Evolutionary conservation across 768 basidiomycete genomes (phyloP), one percentile per base, ranked within the genome.

Genomic region (Podaxis sp.): DNA sequence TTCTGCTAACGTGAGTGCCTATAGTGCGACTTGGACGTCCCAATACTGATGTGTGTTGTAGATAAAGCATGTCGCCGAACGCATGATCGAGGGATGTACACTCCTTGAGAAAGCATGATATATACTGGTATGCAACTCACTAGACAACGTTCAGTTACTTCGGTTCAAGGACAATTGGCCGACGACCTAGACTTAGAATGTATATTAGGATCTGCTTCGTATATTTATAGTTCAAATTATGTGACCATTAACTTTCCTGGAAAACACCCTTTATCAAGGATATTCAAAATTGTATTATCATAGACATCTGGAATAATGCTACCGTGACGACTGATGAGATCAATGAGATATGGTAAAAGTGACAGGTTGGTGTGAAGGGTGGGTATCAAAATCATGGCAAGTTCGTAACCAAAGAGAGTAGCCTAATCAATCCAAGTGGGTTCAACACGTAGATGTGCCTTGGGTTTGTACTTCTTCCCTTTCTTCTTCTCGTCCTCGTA

Each of bases 1-100:
- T 51, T 63, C 72, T 8, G 63, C 66, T 8, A 81, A 87, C 68
- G 89, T 90, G 65, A 11, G 76, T 69, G 54, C 11, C 20, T 48
- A 12, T 37, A 2, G 12, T 12, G n/a, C 7, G 22, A 4, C 26
- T 15, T 37, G 5, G 17, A 22, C 7, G 10, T 30, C 26, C 4
- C 38, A 38, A 60, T 66, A 22, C n/a, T 62, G 10, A 56, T n/a
- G 12, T 6, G 8, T 11, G 1, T 48, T 12, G 3, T 41, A 78
- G 77, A 69, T 77, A 46, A 63, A 56, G 7, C 67, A 68, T 33
- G 70, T 77, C n/a, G 73, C 74, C 11, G 54, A 64, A 36, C 69
- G 72, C 33, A 74, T 78, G 10, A 67, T 67, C 2, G 73, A 76
- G 46, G 61, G 52, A 11, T 62, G 61, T 50, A 48, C 44, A 12